These are phyloP conservation scores for Kockovaella imperatae DNA, from an alignment of 768 basidiomycete genomes.

Conservation along the genomic window DNA sequence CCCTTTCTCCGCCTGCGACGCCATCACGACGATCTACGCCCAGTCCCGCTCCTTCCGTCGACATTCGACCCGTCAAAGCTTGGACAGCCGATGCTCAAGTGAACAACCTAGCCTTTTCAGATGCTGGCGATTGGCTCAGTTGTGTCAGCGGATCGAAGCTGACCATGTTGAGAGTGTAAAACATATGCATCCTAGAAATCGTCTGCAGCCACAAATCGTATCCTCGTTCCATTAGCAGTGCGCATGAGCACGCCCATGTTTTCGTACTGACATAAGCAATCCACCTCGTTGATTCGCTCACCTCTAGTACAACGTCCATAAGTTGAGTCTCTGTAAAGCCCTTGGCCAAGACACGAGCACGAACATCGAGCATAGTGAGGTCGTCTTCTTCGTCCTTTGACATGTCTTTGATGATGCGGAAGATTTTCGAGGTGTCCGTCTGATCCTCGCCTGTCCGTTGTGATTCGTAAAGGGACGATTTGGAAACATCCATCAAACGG, in stretches of 20 bases:
- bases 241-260: slow-evolving; percentile 69
- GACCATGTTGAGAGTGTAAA: slow-evolving; percentile 36
- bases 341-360: slow-evolving; percentile 71
- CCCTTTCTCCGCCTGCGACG: slow-evolving; percentile 15
- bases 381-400: slow-evolving; percentile 56
- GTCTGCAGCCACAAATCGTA: slow-evolving; percentile 55
- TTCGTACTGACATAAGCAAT: slow-evolving; percentile 61
- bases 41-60: slow-evolving; percentile 10
- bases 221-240: slow-evolving; percentile 72
- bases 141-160: slow-evolving; percentile 38
- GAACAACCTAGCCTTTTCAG: slow-evolving; percentile 38
- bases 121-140: slow-evolving; percentile 38
- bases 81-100: slow-evolving; percentile 36
- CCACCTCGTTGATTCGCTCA: slow-evolving; percentile 45
- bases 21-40: slow-evolving; percentile 12
- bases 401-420: slow-evolving; percentile 85
- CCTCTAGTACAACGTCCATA: slow-evolving; percentile 73
- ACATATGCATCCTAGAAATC: not conserved
- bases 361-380: slow-evolving; percentile 76
- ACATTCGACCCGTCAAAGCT: slow-evolving; percentile 27
- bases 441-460: slow-evolving; percentile 70
- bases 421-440: slow-evolving; percentile 75
- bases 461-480: slow-evolving; percentile 64
- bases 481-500: slow-evolving; percentile 92
- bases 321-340: slow-evolving; percentile 89